Base-by-base conservation (phyloP, 169 alveolate species). In the Amoebophrya sp. region DNA sequence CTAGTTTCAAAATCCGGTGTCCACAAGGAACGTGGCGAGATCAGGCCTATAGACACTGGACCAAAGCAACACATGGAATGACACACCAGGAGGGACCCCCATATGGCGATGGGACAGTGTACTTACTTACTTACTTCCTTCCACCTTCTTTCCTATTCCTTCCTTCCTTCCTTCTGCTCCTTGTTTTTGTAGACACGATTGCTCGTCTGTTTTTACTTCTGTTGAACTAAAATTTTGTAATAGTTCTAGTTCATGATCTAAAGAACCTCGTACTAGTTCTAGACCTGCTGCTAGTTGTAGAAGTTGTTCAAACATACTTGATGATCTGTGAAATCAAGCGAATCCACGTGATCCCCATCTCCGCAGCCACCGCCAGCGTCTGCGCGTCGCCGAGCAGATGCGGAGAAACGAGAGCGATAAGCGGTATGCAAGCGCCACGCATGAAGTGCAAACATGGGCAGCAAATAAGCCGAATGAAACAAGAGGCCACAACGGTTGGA, bases 1-100 rank as follows among this genome's bases (percentile, higher is more conserved):
- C 83, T 6, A 12, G 36, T 10, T 65, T 65, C 33, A 65, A 6
- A 26, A 18, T 65, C 10, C 83, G 83, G 36, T 65, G 83, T 65
- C 83, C 83, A 26, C 83, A 65, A 26, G 83, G 83, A 12, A 65
- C 83, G 26, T 65, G 83, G 83, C 83, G n/a, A 26, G 83, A 65
- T 36, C 83, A 65, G 83, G 83, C 83, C 83, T 65, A 65, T 47
- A 6, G 65, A 18, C 65, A 47, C 65, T 47, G 65, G 65, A 18
- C 18, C 65, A 6, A 6, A 47, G 65, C 65, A 47, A 47, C 65
- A 18, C 65, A 47, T 47, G 65, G 65, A 6, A 47, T 47, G 65
- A 47, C 65, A 12, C 65, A 47, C 18, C 65, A 47, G 65, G 65
- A 47, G 18, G 65, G 65, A 18, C 65, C 65, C 29, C 65, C 65